Conservation (phyloP, 768 basidiomycete species). For the Rhizopogon vinicolor region DNA sequence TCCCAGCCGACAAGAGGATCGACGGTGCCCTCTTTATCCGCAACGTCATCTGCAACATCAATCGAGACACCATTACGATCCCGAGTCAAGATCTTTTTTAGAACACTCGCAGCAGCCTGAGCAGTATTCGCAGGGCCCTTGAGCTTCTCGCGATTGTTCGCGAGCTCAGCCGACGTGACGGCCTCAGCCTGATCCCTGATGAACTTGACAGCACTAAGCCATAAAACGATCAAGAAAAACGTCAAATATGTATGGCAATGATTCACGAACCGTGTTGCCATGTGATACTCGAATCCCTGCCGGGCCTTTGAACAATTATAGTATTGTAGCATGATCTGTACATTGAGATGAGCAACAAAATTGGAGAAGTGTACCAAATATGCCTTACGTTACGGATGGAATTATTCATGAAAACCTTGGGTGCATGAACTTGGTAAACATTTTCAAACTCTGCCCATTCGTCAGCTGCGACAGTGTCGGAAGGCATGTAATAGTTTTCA, state of each 20-base stretch:
- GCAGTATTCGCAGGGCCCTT: conserved; percentile 41
- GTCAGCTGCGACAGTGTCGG: conserved; percentile 59
- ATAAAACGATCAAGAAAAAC: conserved; percentile 2
- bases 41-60: conserved; percentile 30
- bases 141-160: conserved; percentile 19
- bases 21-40: conserved; percentile 30
- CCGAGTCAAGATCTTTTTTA: conserved; percentile 60
- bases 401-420: conserved; percentile 73
- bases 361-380: background rate
- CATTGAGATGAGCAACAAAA: conserved; percentile 7
- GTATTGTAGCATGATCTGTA: conserved; percentile 81
- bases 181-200: conserved; percentile 78
- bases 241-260: conserved; percentile 5
- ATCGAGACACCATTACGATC: conserved; percentile 42
- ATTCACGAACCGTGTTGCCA: conserved; percentile 68
- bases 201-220: conserved; percentile 71
- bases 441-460: conserved; percentile 85
- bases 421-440: conserved; percentile 88
- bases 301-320: conserved; percentile 78
- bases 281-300: conserved; percentile 80
- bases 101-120: conserved; percentile 60
- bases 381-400: conserved; percentile 69
- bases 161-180: conserved; percentile 9
- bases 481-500: conserved; percentile 59
- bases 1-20: conserved; percentile 71